Percentiles rank a stretch among this genome's conserved stretches.
Conservation (phyloP, 176 grass and related monocot species). For the barley (Hordeum vulgare) region MorexV3_pseudomolecules_assembly NC_058518.1:385134489-385134988, state of each 20-base stretch:
- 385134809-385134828: conserved; percentile 92
- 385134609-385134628: conserved; percentile 91
- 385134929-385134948: conserved; percentile 60
- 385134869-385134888: conserved; percentile 80
- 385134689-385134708: conserved; percentile 90
- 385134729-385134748: conserved; percentile 83
- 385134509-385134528: conserved; percentile 86
- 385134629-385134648: conserved; percentile 66
- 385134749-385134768: conserved; percentile 98
- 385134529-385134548: conserved; percentile 77
- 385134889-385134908: conserved; percentile 95
- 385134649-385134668: conserved; percentile 47
- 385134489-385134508: conserved; percentile 82
- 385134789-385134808: conserved; percentile 91
- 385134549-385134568: conserved; percentile 91
- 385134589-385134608: conserved; percentile 71
- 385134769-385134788: conserved; percentile 80
- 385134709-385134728: conserved; percentile 96
- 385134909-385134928: conserved; percentile 73
- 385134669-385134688: conserved; percentile 58
- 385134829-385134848: conserved; percentile 64
- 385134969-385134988: conserved; percentile 75
- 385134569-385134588: conserved; percentile 86
- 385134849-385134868: conserved; percentile 87
- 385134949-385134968: conserved; percentile 53